These are phyloP conservation scores for Calonectria hawksworthii DNA, from an alignment of 2,329 filamentous ascomycete species.

Conservation along the genomic window DNA sequence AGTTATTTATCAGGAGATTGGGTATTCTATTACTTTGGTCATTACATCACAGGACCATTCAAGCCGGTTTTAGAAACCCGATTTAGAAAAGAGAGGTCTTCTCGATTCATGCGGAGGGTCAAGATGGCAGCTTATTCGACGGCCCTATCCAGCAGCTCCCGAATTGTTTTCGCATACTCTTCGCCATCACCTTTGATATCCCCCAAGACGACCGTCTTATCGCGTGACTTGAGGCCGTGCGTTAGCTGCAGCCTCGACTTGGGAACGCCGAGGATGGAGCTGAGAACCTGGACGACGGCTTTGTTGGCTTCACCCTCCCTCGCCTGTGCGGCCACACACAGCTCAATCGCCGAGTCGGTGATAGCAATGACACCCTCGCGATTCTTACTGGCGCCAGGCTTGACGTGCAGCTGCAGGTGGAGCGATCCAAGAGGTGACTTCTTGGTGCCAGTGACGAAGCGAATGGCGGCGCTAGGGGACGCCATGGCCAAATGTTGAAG, in stretches of 20 bases:
- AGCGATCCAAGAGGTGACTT: constrained; percentile 63
- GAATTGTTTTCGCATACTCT: constrained; percentile 44
- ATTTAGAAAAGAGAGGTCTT: neutral
- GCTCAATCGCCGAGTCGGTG: constrained; percentile 68
- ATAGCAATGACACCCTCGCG: constrained; percentile 73
- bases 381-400: constrained; percentile 73
- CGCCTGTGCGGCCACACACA: constrained; percentile 76
- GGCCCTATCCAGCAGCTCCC: constrained; percentile 47
- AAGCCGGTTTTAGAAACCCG: neutral
- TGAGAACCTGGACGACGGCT: constrained; percentile 74
- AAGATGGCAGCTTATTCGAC: constrained; percentile 27
- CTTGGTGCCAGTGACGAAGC: constrained; percentile 63
- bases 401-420: constrained; percentile 76
- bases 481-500: constrained; percentile 39
- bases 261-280: constrained; percentile 70
- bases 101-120: neutral
- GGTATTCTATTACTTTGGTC: neutral
- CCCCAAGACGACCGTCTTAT: constrained; percentile 70
- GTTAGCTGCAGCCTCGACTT: constrained; percentile 75
- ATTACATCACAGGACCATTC: neutral
- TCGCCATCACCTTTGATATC: constrained; percentile 52
- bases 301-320: constrained; percentile 78
- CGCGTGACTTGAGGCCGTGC: constrained; percentile 73
- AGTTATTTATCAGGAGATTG: neutral
- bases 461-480: constrained; percentile 54